A percentile compares a stretch with the other conserved stretches of the same genome.
Conservation (phyloP, 495 filamentous ascomycete genomes). For the Trichoderma erinaceum region DNA sequence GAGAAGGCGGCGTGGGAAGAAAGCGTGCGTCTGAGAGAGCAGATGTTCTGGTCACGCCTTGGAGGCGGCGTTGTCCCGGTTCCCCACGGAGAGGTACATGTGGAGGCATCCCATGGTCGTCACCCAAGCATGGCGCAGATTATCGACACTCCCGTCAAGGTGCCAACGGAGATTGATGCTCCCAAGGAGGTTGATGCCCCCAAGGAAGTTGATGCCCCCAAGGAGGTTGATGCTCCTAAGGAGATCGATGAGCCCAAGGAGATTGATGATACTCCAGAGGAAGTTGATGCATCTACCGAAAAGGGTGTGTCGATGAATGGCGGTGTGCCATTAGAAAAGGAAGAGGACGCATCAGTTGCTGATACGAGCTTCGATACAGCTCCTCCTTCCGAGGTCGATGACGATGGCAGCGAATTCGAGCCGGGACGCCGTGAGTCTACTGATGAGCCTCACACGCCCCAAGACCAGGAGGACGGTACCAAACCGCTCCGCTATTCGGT, state of each 20-base stretch:
- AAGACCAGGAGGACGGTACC: background rate
- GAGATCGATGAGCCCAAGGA: background rate
- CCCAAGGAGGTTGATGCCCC: background rate
- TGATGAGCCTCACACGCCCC: constrained; percentile 3
- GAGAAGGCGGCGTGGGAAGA: constrained; percentile 89
- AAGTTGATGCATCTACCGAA: background rate
- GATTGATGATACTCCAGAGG: background rate
- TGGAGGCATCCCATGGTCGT: background rate
- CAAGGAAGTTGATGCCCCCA: background rate
- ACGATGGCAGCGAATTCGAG: constrained; percentile 8
- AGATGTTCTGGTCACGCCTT: constrained; percentile 93
- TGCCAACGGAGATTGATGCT: background rate
- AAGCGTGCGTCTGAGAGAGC: constrained; percentile 76
- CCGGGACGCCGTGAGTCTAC: background rate
- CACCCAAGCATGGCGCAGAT: background rate
- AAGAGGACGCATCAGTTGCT: background rate
- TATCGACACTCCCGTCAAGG: background rate
- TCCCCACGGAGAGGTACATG: constrained; percentile 18
- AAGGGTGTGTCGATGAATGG: background rate
- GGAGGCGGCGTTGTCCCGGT: constrained; percentile 80
- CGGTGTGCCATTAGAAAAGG: background rate
- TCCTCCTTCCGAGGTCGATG: background rate
- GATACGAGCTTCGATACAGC: constrained; percentile 7
- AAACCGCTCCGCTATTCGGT: constrained; percentile 4
- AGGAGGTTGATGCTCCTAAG: background rate